Evolutionary conservation across 306 rosid genomes (phyloP), one percentile per base, ranked within the genome.

Genomic region (Quercus glauca): DNA sequence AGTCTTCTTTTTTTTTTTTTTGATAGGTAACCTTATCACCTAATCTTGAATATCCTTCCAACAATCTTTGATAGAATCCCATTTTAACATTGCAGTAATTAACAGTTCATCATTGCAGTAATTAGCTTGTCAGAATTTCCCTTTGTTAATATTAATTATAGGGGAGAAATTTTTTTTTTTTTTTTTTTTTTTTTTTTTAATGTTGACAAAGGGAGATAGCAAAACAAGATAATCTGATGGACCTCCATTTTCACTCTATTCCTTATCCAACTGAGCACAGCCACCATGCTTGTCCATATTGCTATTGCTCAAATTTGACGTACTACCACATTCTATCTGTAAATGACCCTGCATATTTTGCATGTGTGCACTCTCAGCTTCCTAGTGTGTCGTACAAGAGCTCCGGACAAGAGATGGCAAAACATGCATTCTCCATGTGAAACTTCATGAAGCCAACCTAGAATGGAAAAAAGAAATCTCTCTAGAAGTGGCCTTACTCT

Each of bases 391-490:
- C 69, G 88, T 84, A 75, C 89, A 85, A 74, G 92, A 81, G 79
- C 93, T 86, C 92, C 88, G 84, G 89, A 86, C 81, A 88, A 84
- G 82, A 83, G 81, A 84, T 78, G 77, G 73, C 73, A 83, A 74
- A 83, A 76, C 71, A 88, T 86, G 78, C 76, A 74, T 77, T 82
- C 77, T 74, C 77, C 19, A 75, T 65, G 69, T 81, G 76, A 82
- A 87, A 79, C 82, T 82, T 78, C 84, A 82, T 28, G 71, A 75
- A 76, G 78, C 78, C 76, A 76, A 77, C 81, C 78, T 68, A 79
- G 52, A 76, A 70, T 78, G 71, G 26, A 82, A 82, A 12, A 58
- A 58, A 68, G 19, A 73, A 75, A 65, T 80, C 84, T 78, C 73
- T 65, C 59, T 52, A 70, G 11, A 76, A 78, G 80, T 61, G 81